Evolutionary conservation across 208 protist species (phyloP), one percentile per base, ranked within the genome.

Genomic region (Crithidia expoeki): DNA sequence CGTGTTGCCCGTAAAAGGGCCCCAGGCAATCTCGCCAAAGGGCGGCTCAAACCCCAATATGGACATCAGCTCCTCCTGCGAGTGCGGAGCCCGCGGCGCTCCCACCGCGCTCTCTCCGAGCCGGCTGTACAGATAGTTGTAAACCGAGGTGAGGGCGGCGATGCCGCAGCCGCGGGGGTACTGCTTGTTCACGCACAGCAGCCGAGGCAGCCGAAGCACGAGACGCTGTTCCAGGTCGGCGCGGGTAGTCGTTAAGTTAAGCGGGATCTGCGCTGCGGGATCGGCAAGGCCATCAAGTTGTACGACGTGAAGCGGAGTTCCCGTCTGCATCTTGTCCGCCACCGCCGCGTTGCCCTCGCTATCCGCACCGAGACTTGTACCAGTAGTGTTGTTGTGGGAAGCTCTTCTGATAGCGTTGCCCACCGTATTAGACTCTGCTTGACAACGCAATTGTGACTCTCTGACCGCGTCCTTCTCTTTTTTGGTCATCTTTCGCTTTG

Each of bases 81-180:
- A 90, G 23, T 94, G 68, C 10, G 88, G 87, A 19, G 86, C 56
- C 7, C 81, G 75, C 19, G 21, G 5, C 9, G 68, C 64, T 30
- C 73, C 77, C 3, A 81, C 81, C 14, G 33, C 76, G 38, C 73
- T 81, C 74, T 93, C 83, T 28, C 90, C 90, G n/a, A 97, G 65
- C 52, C 82, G 79, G 65, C 82, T 89, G 78, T 95, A 97, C 12
- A 98, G 78, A 69, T 94, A 97, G 80, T 98, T 98, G 70, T 92
- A 97, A n/a, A 96, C 68, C 1, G 86, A 92, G 14, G 86, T 84
- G 21, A 98, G 75, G 14, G 90, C 96, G 30, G 87, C 83, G 30
- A 98, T 65, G 52, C 94, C 94, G 68, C 94, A 98, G 67, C 85
- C 90, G 38, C 81, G 83, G 33, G 94, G 94, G 81, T 98, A 98